Percentiles rank a stretch among this genome's conserved stretches.
Evolutionary conservation across 176 grass and related monocot genomes (phyloP).

Genomic region (Triticum aestivum): DNA sequence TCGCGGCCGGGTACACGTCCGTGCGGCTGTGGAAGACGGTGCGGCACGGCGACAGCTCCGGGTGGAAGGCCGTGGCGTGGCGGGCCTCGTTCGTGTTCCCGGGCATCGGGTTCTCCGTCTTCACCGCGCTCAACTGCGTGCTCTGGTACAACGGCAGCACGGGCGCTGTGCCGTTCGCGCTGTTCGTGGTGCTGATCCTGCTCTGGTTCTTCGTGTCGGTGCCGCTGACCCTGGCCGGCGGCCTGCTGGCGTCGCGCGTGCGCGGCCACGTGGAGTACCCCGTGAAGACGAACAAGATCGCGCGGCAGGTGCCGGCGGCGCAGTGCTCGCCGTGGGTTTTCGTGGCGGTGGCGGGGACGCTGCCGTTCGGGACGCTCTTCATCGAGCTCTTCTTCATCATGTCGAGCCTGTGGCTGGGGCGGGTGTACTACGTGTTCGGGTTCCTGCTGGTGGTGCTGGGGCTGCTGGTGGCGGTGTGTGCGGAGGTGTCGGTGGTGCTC

Average conservation of each 20-base stretch:
- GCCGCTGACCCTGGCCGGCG: slow-evolving; percentile 54
- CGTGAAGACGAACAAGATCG: slow-evolving; percentile 49
- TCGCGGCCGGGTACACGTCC: slow-evolving; percentile 46
- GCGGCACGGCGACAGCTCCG: slow-evolving; percentile 29
- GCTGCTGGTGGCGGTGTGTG: slow-evolving; percentile 61
- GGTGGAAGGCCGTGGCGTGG: slow-evolving; percentile 59
- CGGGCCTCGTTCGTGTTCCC: slow-evolving; percentile 45
- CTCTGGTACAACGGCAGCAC: slow-evolving; percentile 74
- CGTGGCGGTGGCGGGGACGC: slow-evolving; percentile 40
- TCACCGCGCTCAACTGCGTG: slow-evolving; percentile 54
- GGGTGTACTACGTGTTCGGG: slow-evolving; percentile 73
- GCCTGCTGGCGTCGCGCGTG: slow-evolving; percentile 37
- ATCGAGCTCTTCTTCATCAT: slow-evolving; percentile 88
- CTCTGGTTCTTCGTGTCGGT: slow-evolving; percentile 70
- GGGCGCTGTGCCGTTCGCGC: slow-evolving; percentile 46
- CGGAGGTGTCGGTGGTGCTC: slow-evolving; percentile 61
- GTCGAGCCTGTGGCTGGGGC: slow-evolving; percentile 69
- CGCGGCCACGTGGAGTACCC: slow-evolving; percentile 49
- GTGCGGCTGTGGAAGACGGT: slow-evolving; percentile 55
- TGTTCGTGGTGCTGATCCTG: slow-evolving; percentile 46
- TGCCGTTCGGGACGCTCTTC: slow-evolving; percentile 74
- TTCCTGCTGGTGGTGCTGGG: slow-evolving; percentile 62
- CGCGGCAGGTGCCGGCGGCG: slow-evolving; percentile 35
- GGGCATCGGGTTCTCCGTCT: slow-evolving; percentile 41
- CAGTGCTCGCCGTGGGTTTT: slow-evolving; percentile 60